Percentiles rank a stretch among this genome's conserved stretches.
Conservation (phyloP, 495 filamentous ascomycete species). For the Tuber melanosporum region DNA sequence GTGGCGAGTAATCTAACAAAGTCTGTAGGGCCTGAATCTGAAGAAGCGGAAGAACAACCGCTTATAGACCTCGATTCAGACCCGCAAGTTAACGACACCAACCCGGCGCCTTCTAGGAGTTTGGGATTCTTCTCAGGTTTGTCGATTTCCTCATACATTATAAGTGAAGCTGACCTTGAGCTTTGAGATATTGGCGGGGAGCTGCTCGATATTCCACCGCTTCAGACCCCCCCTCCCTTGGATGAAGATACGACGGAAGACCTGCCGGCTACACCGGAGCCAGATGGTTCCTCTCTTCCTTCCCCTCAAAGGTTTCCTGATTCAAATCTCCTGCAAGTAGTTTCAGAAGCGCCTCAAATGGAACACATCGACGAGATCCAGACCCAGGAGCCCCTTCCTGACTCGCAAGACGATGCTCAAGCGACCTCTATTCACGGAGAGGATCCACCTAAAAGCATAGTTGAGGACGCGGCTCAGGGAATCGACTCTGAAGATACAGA, state of each 20-base stretch:
- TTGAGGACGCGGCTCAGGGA: neutral
- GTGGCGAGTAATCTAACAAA: neutral
- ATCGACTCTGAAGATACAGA: neutral
- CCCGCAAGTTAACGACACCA: neutral
- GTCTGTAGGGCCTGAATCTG: neutral
- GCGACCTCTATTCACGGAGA: neutral
- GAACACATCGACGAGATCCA: neutral
- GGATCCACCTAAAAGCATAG: neutral
- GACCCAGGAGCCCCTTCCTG: neutral
- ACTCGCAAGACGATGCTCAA: neutral
- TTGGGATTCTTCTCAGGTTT: neutral
- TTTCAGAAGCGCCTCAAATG: neutral
- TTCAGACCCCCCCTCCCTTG: neutral
- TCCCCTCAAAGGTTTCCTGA: neutral
- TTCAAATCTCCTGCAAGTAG: neutral
- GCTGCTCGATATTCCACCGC: neutral
- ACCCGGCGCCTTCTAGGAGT: neutral
- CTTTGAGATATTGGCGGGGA: neutral
- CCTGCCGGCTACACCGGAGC: neutral
- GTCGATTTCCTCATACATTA: neutral
- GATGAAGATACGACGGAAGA: neutral
- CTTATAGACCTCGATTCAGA: neutral
- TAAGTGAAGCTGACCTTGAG: neutral
- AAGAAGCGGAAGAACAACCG: neutral
- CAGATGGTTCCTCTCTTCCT: neutral